phyloP scores from a whole-genome alignment of 805 yeast genomes.

The Kluyveromyces lactis region DNA sequence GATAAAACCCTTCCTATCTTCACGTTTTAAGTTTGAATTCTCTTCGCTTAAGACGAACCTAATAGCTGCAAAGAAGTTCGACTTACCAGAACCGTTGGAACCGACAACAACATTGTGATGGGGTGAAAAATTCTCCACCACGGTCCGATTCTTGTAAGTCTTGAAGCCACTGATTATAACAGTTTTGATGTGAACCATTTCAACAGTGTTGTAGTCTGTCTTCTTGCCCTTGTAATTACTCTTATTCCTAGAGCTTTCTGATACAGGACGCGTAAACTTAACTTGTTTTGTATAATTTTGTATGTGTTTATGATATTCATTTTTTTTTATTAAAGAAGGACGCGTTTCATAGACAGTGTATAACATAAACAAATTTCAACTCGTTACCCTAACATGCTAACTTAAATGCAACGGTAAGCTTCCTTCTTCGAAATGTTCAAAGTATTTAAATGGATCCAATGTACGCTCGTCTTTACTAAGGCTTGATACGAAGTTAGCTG shows the following conservation, averaged over 20 bases:
- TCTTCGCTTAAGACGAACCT: slow-evolving; percentile 89
- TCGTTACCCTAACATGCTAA: no score
- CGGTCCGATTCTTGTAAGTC: slow-evolving; percentile 79
- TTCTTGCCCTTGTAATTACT: neutral
- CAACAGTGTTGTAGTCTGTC: neutral
- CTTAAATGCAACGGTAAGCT: no score
- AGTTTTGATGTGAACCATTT: slow-evolving; percentile 33
- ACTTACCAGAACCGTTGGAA: slow-evolving; percentile 93
- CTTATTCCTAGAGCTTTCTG: neutral
- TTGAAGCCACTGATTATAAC: slow-evolving; percentile 88
- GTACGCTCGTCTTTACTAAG: no score
- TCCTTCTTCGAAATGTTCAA: no score
- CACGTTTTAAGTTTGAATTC: slow-evolving; percentile 72
- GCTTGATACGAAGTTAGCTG: no score
- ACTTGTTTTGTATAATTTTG: no score
- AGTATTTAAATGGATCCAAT: no score
- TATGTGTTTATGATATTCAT: no score
- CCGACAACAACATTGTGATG: slow-evolving; percentile 84
- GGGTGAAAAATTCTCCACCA: slow-evolving; percentile 69
- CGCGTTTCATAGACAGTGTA: no score
- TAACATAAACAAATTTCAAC: no score
- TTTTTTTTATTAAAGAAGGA: no score
- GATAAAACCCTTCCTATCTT: slow-evolving; percentile 77
- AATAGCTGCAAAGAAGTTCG: slow-evolving; percentile 91
- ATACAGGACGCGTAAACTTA: neutral